Evolutionary conservation across 1,284 basidiomycete species (phyloP).

Genomic region (Papiliotrema terrestris): DNA sequence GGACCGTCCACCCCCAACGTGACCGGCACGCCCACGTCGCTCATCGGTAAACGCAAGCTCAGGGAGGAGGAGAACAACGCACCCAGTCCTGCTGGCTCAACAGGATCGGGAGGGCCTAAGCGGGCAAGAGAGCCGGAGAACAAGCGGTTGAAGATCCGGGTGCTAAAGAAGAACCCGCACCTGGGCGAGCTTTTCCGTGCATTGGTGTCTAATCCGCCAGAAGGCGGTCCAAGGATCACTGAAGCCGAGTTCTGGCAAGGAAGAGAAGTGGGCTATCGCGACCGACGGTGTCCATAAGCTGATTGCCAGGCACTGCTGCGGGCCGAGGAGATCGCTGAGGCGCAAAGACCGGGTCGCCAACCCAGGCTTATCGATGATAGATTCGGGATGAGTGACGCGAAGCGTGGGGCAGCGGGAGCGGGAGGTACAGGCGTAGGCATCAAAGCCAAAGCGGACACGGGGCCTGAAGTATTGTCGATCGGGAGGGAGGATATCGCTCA

Average conservation of each 20-base stretch:
- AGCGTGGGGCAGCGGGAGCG: constrained; percentile 17
- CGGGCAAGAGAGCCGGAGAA: constrained; percentile 41
- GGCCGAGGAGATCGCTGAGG: constrained; percentile 58
- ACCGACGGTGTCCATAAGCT: neutral
- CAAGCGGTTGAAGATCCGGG: constrained; percentile 59
- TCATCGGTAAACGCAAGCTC: constrained; percentile 19
- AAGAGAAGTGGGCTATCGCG: constrained; percentile 62
- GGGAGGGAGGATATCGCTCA: constrained; percentile 90
- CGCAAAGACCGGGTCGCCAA: constrained; percentile 74
- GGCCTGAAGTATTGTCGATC: constrained; percentile 59
- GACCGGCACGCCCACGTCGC: constrained; percentile 6
- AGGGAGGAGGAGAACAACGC: constrained; percentile 43
- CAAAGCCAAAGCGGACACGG: constrained; percentile 59
- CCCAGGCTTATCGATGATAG: constrained; percentile 86
- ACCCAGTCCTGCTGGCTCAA: constrained; percentile 4
- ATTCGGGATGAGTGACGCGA: constrained; percentile 55
- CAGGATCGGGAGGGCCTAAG: constrained; percentile 5
- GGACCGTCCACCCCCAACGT: constrained; percentile 1
- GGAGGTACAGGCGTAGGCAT: constrained; percentile 43
- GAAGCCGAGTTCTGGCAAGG: constrained; percentile 96
- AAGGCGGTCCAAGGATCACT: constrained; percentile 57
- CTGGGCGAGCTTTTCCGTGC: constrained; percentile 75
- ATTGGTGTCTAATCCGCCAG: constrained; percentile 69
- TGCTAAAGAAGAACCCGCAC: constrained; percentile 70
- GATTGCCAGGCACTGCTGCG: constrained; percentile 61